Conservation (phyloP, 2,329 filamentous ascomycete species). For the Cercospora beticola region DNA sequence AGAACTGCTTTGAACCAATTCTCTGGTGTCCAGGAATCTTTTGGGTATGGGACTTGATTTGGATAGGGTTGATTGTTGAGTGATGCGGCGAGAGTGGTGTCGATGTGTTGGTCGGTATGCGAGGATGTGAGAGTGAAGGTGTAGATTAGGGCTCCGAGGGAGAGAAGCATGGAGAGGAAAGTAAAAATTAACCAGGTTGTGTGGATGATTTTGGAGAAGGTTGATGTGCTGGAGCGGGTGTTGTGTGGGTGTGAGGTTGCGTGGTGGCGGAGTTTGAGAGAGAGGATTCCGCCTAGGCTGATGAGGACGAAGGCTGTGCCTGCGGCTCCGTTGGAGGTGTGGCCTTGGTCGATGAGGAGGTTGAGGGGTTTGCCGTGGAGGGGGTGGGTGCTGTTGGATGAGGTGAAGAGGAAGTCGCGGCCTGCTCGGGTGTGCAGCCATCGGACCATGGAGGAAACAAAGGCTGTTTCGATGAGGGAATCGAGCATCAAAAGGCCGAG, state of each 20-base stretch:
- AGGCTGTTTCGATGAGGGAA: slow-evolving; percentile 31
- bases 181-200: slow-evolving; percentile 31
- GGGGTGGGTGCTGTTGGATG: slow-evolving; percentile 31
- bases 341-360: slow-evolving; percentile 34
- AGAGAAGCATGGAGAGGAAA: slow-evolving; percentile 28
- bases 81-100: slow-evolving; percentile 24
- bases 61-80: slow-evolving; percentile 32
- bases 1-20: slow-evolving; percentile 34
- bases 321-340: slow-evolving; percentile 35
- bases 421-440: slow-evolving; percentile 34
- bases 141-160: slow-evolving; percentile 31
- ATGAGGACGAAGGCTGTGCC: slow-evolving; percentile 35
- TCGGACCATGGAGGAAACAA: slow-evolving; percentile 33
- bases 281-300: slow-evolving; percentile 31
- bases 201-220: slow-evolving; percentile 16
- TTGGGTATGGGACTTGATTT: slow-evolving; percentile 32
- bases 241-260: not conserved
- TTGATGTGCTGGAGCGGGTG: slow-evolving; percentile 1
- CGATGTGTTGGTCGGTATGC: slow-evolving; percentile 29
- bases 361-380: slow-evolving; percentile 46
- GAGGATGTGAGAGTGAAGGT: slow-evolving; percentile 30
- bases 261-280: slow-evolving; percentile 26
- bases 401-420: slow-evolving; percentile 26
- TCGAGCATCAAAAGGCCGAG: slow-evolving; percentile 31
- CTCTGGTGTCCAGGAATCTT: slow-evolving; percentile 33